Base-by-base conservation (phyloP, 179 eudicot species). In the Silene vulgaris region DNA sequence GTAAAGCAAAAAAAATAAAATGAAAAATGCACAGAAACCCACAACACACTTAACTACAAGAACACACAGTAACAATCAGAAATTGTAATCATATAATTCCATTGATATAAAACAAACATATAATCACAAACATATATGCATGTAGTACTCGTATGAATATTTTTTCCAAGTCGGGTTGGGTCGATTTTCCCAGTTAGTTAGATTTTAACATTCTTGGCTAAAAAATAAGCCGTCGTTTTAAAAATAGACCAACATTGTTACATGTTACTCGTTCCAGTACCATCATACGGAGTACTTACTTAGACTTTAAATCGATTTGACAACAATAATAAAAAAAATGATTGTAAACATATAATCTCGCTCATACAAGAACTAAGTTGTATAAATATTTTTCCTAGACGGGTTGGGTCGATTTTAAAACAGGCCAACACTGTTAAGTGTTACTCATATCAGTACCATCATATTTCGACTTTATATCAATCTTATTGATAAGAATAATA, bases 11-110 rank as follows among this genome's bases (percentile, higher is more conserved):
- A 28, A 17, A 63, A 70, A 28, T 8, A 66, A 57, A 66, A 57
- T 52, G 30, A 62, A 75, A 73, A 65, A 40, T 70, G 79, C 86
- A 81, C 88, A 75, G 85, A 84, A 68, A 75, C 67, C 59, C 80
- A 80, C 78, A 69, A 72, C 57, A 16, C 54, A 73, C 45, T 35
- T 52, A 45, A n/a, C 20, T 67, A 57, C 63, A 73, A 68, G 74
- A 54, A 71, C 23, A 71, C 65, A 72, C 75, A 57, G 28, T 56
- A 72, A 71, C 74, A 52, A 71, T 71, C 74, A 71, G 16, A 28
- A 19, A 21, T 23, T 54, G 43, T 19, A 16, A 64, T 23, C 26
- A 32, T 19, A 48, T 14, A 26, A 45, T 26, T 13, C 13, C 68
- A 30, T 12, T 30, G n/a, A 7, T 21, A 63, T 35, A 48, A 14